Percentiles rank a stretch among this genome's conserved stretches.
Conservation (phyloP, 1,139 yeast genomes). For the Pichia sp. region DNA sequence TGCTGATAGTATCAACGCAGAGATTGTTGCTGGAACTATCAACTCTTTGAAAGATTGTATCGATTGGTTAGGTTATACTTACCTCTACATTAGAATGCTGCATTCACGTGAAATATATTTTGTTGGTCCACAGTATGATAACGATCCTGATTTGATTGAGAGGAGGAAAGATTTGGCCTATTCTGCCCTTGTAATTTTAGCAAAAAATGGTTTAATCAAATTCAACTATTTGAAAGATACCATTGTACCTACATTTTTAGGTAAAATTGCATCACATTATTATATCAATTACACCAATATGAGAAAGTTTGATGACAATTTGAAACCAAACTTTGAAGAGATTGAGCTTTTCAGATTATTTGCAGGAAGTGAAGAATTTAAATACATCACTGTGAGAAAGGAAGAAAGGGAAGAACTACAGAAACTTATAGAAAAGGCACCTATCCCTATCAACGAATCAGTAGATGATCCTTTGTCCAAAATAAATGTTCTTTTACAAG, state of each 20-base stretch:
- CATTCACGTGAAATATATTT: constrained; percentile 66
- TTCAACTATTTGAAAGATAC: constrained; percentile 47
- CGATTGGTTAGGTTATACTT: constrained; percentile 74
- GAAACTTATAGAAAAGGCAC: constrained; percentile 66
- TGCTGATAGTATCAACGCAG: constrained; percentile 80
- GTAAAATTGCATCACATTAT: constrained; percentile 79
- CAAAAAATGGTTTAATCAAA: constrained; percentile 47
- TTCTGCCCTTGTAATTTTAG: constrained; percentile 60
- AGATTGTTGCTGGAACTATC: constrained; percentile 68
- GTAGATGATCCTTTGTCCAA: constrained; percentile 72
- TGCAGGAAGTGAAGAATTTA: constrained; percentile 79
- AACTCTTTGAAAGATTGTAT: constrained; percentile 53
- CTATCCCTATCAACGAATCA: constrained; percentile 75
- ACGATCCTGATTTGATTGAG: constrained; percentile 40
- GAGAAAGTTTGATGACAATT: constrained; percentile 48
- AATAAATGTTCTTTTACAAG: constrained; percentile 71
- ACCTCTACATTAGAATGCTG: constrained; percentile 74
- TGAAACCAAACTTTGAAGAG: constrained; percentile 59
- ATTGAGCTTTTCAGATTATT: constrained; percentile 75
- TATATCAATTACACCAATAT: constrained; percentile 75
- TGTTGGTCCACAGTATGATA: constrained; percentile 60
- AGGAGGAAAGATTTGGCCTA: constrained; percentile 66
- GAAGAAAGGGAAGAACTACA: constrained; percentile 79
- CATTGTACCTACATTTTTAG: constrained; percentile 63
- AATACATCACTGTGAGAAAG: constrained; percentile 71